A percentile compares a stretch with the other conserved stretches of the same genome.
phyloP scores from a whole-genome alignment of 768 basidiomycete genomes.

The Mycena filopes region DNA sequence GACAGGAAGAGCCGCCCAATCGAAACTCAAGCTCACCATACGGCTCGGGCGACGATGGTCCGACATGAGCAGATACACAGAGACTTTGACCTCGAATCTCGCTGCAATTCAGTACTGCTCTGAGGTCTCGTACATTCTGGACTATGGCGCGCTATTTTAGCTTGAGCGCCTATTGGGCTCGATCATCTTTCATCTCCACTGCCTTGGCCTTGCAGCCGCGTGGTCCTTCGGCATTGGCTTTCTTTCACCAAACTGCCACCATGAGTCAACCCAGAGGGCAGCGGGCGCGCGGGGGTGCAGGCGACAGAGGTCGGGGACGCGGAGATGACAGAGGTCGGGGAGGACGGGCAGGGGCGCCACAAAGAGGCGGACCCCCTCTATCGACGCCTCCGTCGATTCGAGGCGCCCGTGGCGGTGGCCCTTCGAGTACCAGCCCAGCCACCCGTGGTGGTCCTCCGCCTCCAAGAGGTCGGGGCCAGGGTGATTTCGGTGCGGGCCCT shows the following conservation, averaged over 20 bases:
- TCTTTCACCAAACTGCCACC: constrained; percentile 10
- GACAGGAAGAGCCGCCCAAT: not conserved
- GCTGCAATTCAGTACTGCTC: too few relatives aligned
- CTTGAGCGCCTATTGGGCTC: not conserved
- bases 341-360: not conserved
- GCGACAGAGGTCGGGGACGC: constrained; percentile 9
- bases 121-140: not conserved
- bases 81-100: too few relatives aligned
- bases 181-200: too few relatives aligned
- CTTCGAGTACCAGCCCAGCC: not conserved
- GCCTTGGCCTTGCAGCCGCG: too few relatives aligned
- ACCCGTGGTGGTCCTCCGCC: constrained; percentile 6
- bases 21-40: not conserved
- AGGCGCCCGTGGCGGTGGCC: constrained; percentile 9
- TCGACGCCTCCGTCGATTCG: not conserved
- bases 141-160: not conserved
- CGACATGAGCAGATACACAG: too few relatives aligned
- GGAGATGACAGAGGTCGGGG: constrained; percentile 21
- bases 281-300: constrained; percentile 6
- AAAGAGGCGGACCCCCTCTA: constrained; percentile 15
- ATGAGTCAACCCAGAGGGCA: constrained; percentile 30
- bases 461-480: constrained; percentile 14
- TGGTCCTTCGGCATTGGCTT: too few relatives aligned
- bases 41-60: not conserved
- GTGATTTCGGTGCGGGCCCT: constrained; percentile 16